Base-by-base conservation (phyloP, 371 early-diverging fungal genomes). In the Coemansia sp. region DNA sequence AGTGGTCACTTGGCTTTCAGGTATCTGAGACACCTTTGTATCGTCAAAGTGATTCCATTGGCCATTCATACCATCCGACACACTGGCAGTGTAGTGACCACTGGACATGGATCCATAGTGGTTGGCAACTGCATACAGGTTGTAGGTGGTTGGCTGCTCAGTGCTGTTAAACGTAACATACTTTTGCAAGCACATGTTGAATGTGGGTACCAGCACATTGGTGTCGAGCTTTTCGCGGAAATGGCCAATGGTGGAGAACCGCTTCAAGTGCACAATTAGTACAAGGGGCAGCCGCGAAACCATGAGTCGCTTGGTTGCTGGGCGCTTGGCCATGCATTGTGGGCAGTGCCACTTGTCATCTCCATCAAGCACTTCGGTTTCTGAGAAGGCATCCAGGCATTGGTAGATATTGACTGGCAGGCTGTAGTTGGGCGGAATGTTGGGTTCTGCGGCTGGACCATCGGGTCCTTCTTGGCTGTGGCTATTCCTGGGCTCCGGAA, bases 21-120 rank as follows among this genome's bases (percentile, higher is more conserved):
- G 82, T 36, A 86, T 85, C 0, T 80, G 80, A 0, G 88, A 86
- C 8, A 94, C 88, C 13, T 91, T 80, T 30, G 94, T 87, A 78
- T 98, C 98, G 76, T 97, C 94, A 83, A 95, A 95, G 57, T 88
- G 84, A 69, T 88, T 90, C 98, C 98, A 98, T 68, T 89, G 84
- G n/a, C 84, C 81, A 14, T 86, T 82, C 61, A 88, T 80, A 4
- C 86, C 87, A 65, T 90, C 88, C 36, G 88, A 81, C 5, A 96
- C 93, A 69, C 85, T 86, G 0, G 97, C 95, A 10, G 96, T 98
- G 64, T 98, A 98, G 68, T 98, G 98, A 0, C 98, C 98, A 35
- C 93, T 91, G 51, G 87, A 91, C 55, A 96, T 77, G 1, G 91
- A 85, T 3, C 98, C 98, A 68, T 85, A 93, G 68, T 98, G 98